Evolutionary conservation across 768 basidiomycete genomes (phyloP), one percentile per base, ranked within the genome.

Genomic region (Rhizopogon sp.): DNA sequence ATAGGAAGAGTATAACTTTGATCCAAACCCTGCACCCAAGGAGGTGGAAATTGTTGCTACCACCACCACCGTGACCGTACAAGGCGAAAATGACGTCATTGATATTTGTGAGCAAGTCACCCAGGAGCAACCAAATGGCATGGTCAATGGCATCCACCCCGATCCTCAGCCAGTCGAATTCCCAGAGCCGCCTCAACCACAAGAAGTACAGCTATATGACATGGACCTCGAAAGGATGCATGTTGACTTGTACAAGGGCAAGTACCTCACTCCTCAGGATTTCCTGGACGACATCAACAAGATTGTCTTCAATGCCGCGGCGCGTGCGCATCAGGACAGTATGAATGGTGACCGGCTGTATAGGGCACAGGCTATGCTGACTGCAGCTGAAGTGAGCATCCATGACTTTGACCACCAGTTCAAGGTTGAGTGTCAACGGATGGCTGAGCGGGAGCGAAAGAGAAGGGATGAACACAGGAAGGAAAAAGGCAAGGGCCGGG

Each of bases 171-270:
- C 50, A n/a, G 45, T 43, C 2, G 64, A 69, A 25, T 53, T 60
- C 16, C 59, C 55, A 44, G 76, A 61, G 28, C 71, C 69, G 14
- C 54, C 62, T 10, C 73, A 74, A 8, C 73, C 73, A 16, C 68
- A 51, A 28, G 43, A 64, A 14, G 82, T 82, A 8, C 75, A 74
- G 7, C 72, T 94, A 16, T 90, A 82, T 65, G 85, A 95, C 64
- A 87, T 98, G 79, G 94, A 98, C 67, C 76, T 98, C 39, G 97
- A 98, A 63, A 83, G 81, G 58, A 93, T 99, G 82, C 90, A 95
- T 62, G 74, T 77, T 22, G 85, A 90, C 53, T 76, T 99, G 20
- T 93, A 90, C 76, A 86, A 83, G 65, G 84, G 84, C 40, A 83
- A 84, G 40, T 99, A 98, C 66, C 81, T 92, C 29, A 93, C 92